These are phyloP conservation scores for Neofusicoccum sp. DNA, from an alignment of 2,329 filamentous ascomycete species.

Conservation along the genomic window DNA sequence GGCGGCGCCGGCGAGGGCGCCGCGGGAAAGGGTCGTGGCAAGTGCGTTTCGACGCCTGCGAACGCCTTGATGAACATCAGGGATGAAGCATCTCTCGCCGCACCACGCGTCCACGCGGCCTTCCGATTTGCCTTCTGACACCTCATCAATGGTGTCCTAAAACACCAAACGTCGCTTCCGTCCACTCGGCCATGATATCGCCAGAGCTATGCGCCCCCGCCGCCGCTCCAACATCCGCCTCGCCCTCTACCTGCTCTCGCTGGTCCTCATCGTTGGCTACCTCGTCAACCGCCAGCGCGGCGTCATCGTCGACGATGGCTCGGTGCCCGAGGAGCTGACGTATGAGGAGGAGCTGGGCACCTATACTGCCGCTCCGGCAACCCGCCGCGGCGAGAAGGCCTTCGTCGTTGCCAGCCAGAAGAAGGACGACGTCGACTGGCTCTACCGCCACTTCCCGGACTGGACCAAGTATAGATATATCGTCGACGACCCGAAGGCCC, in stretches of 20 bases:
- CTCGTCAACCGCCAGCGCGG: constrained; percentile 11
- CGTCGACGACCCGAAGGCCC: constrained; percentile 40
- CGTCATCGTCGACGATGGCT: constrained; percentile 1
- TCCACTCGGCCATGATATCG: constrained; percentile 4
- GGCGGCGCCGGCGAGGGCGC: background rate
- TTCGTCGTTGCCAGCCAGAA: constrained; percentile 40
- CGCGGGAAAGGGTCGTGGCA: constrained; percentile 15
- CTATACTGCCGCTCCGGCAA: background rate
- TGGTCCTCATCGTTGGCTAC: constrained; percentile 18
- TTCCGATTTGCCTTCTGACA: background rate
- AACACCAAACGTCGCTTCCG: background rate
- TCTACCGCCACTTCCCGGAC: constrained; percentile 35
- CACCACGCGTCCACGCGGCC: constrained; percentile 11
- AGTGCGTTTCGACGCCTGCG: background rate
- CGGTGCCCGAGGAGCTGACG: background rate
- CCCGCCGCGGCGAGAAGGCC: constrained; percentile 22
- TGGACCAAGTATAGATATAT: constrained; percentile 44
- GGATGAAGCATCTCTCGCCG: constrained; percentile 1
- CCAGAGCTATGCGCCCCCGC: constrained; percentile 1
- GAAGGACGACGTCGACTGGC: constrained; percentile 43
- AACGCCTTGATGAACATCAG: constrained; percentile 15
- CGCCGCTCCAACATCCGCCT: constrained; percentile 17
- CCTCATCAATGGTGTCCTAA: constrained; percentile 7
- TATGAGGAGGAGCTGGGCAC: constrained; percentile 15
- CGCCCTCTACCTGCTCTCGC: constrained; percentile 13